These are phyloP conservation scores for Metarhizium rileyi DNA, from an alignment of 2,329 filamentous ascomycete genomes.

Conservation along the genomic window DNA sequence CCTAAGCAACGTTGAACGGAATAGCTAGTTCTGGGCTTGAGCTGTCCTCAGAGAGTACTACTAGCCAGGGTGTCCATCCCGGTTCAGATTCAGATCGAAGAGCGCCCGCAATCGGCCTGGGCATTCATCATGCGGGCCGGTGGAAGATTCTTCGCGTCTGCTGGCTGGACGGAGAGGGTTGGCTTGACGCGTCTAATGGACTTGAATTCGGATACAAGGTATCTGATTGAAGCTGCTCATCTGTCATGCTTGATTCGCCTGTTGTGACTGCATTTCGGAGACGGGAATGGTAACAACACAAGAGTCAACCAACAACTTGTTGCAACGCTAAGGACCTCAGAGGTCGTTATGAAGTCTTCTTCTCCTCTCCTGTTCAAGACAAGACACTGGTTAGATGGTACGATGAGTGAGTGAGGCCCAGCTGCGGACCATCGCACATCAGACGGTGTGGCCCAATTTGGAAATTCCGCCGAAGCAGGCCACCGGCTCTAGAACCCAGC, in stretches of 20 bases:
- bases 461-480: conserved; percentile 2
- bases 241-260: too few species aligned
- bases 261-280: too few species aligned
- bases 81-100: too few species aligned
- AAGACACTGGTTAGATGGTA: too few species aligned
- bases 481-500: too few species aligned
- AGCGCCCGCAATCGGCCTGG: background rate
- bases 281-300: too few species aligned
- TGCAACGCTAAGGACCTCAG: too few species aligned
- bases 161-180: background rate
- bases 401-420: background rate
- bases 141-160: background rate
- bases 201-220: background rate
- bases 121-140: background rate
- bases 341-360: too few species aligned
- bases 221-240: too few species aligned
- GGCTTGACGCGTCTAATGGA: background rate
- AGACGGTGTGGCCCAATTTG: background rate
- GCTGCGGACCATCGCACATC: background rate
- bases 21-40: background rate
- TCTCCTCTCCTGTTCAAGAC: too few species aligned
- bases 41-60: too few species aligned
- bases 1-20: conserved; percentile 3
- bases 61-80: background rate
- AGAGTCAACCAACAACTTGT: too few species aligned